Percentiles rank a stretch among this genome's conserved stretches.
Conservation (phyloP, 2,329 filamentous ascomycete species). For the Colletotrichum sp. region DNA sequence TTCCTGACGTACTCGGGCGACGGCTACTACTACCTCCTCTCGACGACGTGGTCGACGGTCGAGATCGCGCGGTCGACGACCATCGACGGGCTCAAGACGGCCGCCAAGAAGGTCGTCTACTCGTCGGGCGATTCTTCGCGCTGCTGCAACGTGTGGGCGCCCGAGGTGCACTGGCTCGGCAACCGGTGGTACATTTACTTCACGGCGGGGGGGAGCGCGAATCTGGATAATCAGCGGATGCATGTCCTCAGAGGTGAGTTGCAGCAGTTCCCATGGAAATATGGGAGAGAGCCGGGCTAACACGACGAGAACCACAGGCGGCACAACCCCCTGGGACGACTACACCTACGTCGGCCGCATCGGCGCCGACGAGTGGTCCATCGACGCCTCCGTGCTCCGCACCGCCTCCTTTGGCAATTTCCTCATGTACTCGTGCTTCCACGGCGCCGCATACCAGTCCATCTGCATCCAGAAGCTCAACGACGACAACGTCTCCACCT, state of each 20-base stretch:
- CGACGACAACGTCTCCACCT: constrained; percentile 43
- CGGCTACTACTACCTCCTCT: constrained; percentile 62
- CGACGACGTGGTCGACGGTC: constrained; percentile 59
- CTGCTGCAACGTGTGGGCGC: constrained; percentile 40
- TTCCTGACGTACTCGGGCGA: constrained; percentile 52
- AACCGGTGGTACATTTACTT: constrained; percentile 38
- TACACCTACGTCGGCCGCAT: constrained; percentile 56
- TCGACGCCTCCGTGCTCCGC: constrained; percentile 58
- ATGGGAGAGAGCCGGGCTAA: too few species aligned
- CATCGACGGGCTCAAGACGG: constrained; percentile 58
- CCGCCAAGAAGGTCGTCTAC: constrained; percentile 55
- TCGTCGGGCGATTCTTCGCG: constrained; percentile 47
- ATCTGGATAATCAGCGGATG: constrained; percentile 53
- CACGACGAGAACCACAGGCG: too few species aligned
- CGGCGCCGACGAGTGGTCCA: constrained; percentile 50
- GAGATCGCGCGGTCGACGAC: constrained; percentile 58
- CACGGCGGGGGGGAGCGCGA: constrained; percentile 49
- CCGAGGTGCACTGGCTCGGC: constrained; percentile 23
- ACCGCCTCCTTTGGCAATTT: constrained; percentile 53
- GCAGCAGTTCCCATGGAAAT: too few species aligned
- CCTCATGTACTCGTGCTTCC: constrained; percentile 59
- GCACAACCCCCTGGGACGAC: constrained; percentile 53
- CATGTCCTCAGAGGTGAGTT: constrained; percentile 40
- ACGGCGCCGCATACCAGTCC: constrained; percentile 40
- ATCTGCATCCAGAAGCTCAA: constrained; percentile 44